These are phyloP conservation scores for Raffaelea arxii DNA, from an alignment of 2,329 filamentous ascomycete genomes.

Conservation along the genomic window DNA sequence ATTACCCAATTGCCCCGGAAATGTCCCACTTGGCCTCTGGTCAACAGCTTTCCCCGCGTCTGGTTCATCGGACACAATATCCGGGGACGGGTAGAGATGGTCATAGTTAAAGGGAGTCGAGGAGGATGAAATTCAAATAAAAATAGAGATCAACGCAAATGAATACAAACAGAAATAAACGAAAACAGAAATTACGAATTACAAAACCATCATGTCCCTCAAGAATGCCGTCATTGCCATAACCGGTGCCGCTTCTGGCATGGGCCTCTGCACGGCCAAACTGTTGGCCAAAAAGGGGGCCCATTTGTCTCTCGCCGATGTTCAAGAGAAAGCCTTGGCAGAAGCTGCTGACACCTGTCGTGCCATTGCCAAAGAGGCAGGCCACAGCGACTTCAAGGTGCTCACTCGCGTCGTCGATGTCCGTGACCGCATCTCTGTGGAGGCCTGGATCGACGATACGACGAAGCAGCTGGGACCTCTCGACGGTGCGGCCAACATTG, in stretches of 20 bases:
- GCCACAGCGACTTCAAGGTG: slow-evolving; percentile 2
- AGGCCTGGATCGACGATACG: slow-evolving; percentile 37
- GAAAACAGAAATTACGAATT: no score
- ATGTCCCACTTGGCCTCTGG: no score
- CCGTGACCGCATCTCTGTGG: slow-evolving; percentile 26
- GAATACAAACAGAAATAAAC: no score
- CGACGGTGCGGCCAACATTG: slow-evolving; percentile 46
- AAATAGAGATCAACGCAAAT: no score
- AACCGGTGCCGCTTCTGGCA: slow-evolving; percentile 27
- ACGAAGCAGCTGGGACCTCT: slow-evolving; percentile 41
- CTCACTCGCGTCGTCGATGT: slow-evolving; percentile 6
- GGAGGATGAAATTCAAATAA: no score
- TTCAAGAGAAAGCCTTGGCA: slow-evolving; percentile 24
- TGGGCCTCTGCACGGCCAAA: slow-evolving; percentile 34
- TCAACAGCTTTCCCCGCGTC: no score
- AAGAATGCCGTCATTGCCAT: slow-evolving; percentile 5
- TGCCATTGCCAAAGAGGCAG: slow-evolving; percentile 1
- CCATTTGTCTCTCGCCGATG: slow-evolving; percentile 33
- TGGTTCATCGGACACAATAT: no score
- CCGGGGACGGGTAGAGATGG: no score
- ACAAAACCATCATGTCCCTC: background rate
- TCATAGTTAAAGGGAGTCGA: no score
- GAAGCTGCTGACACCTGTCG: slow-evolving; percentile 4
- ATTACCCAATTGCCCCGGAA: no score
- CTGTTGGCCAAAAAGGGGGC: slow-evolving; percentile 31